Evolutionary conservation across 768 basidiomycete genomes (phyloP), one percentile per base, ranked within the genome.

Genomic region (Mycena albidolilacea): DNA sequence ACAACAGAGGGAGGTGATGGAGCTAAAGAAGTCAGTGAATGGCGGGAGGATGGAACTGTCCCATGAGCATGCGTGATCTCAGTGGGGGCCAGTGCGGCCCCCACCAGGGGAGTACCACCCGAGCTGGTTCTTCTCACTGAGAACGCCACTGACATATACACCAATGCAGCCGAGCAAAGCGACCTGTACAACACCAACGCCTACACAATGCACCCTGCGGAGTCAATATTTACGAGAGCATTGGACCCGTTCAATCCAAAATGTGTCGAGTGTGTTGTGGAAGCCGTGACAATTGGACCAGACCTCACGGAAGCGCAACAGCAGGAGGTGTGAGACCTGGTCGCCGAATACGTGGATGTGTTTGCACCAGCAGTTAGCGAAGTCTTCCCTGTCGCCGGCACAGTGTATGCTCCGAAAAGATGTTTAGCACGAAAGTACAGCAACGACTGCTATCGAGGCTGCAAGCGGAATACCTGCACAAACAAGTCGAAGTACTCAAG

Each of bases 331-430:
- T 19, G 57, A 0, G 67, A 44, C 0, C 60, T 85, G 7, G 39
- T 87, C 0, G 43, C 11, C 0, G 71, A 82, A 61, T 85, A 78
- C 64, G 83, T 85, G 0, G 85, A 87, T 68, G 74, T 80, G 37
- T 88, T 85, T 66, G 83, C 84, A 6, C 72, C 85, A 2, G 80
- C 30, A 1, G 30, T 30, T 30, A 30, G 30, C 30, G 30, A 30
- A 3, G 30, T 30, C 30, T 30, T 30, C 30, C 30, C 30, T 1
- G 30, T 30, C 3, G 30, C 30, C 1, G 30, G 30, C 30, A 30
- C 30, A 30, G 30, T 30, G 30, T 30, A 30, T 3, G 30, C 30
- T 30, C 30, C 30, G 30, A 30, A 30, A 30, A 30, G 30, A 30
- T 30, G 30, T 30, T 30, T 3, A 30, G 30, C 30, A 30, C 30